Evolutionary conservation across 2,329 filamentous ascomycete species (phyloP), one percentile per base, ranked within the genome.

Genomic region (Rhinocladiella similis): DNA sequence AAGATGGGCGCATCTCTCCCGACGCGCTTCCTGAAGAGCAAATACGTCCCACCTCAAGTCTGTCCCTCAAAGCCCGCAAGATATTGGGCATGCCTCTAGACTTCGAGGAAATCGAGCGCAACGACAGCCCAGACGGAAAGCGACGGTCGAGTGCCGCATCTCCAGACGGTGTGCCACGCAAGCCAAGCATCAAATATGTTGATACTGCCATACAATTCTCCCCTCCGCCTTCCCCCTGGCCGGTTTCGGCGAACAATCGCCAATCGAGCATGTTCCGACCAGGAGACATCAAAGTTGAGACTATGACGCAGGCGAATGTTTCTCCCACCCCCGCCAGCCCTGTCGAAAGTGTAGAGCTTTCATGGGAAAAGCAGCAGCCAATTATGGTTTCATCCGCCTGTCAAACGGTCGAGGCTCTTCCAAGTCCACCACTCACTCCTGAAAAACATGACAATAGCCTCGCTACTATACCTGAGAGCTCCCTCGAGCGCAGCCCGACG

Each of bases 191-290:
- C 42, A 75, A 79, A 56, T 95, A 94, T 75, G 82, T 83, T 38
- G 89, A 95, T 67, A 82, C 81, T n/a, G 89, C 86, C 3, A 80
- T 90, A 29, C 92, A 97, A 70, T 94, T 83, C 67, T 94, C 91
- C 33, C 91, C 91, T 45, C 90, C 90, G 1, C 81, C 87, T 2
- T 95, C 91, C 1, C 90, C 90, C 1, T 79, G 77, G 64, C 54
- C 79, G 42, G 48, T 63, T 38, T 58, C 64, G 22, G 63, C 60
- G n/a, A 45, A 43, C 16, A 61, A 65, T 45, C 52, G n/a, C 90
- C 75, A 80, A 87, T 50, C 83, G 88, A 52, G 72, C 70, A 18
- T 78, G 27, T 38, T 43, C 27, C 46, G 27, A 20, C 47, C 52
- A 54, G 39, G 33, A 39, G 50, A 50, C 19, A 55, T 55, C 56